phyloP scores from a whole-genome alignment of 1,139 yeast genomes.

The Geotrichum klebahnii region DNA sequence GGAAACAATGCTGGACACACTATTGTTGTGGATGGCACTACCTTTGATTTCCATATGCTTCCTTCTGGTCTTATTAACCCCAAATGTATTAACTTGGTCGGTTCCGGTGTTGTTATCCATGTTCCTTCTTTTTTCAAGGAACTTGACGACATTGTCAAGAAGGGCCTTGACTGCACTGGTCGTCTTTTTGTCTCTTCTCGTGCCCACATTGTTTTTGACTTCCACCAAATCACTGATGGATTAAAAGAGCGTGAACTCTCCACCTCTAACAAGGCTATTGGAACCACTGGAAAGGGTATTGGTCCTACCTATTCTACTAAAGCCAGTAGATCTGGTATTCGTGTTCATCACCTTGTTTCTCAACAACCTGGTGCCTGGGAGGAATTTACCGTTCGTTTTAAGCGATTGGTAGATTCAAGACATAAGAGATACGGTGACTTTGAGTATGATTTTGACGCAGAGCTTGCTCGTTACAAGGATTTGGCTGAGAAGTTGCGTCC shows the following conservation, averaged over 20 bases:
- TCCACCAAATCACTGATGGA: slow-evolving; percentile 95
- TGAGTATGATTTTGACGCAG: slow-evolving; percentile 79
- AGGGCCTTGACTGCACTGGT: slow-evolving; percentile 67
- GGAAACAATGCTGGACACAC: slow-evolving; percentile 99
- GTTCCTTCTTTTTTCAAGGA: slow-evolving; percentile 90
- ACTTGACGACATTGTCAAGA: slow-evolving; percentile 70
- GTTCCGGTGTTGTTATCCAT: slow-evolving; percentile 95
- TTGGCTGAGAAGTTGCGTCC: slow-evolving; percentile 76
- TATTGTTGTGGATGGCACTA: slow-evolving; percentile 79
- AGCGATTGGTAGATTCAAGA: slow-evolving; percentile 74
- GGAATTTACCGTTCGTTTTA: slow-evolving; percentile 75
- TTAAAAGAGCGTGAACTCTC: slow-evolving; percentile 90
- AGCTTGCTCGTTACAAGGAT: slow-evolving; percentile 68
- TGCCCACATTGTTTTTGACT: slow-evolving; percentile 94
- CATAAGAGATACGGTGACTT: slow-evolving; percentile 88
- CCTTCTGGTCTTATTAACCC: slow-evolving; percentile 96
- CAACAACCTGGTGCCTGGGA: slow-evolving; percentile 91
- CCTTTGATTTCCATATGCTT: slow-evolving; percentile 97
- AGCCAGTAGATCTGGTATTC: slow-evolving; percentile 92
- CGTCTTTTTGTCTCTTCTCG: slow-evolving; percentile 86
- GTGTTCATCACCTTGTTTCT: slow-evolving; percentile 92
- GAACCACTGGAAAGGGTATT: slow-evolving; percentile 98
- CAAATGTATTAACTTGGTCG: slow-evolving; percentile 81
- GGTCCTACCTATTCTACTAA: slow-evolving; percentile 98
- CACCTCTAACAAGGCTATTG: slow-evolving; percentile 81